Conservation (phyloP, 2,329 filamentous ascomycete species). For the Botrytis medusae region DNA sequence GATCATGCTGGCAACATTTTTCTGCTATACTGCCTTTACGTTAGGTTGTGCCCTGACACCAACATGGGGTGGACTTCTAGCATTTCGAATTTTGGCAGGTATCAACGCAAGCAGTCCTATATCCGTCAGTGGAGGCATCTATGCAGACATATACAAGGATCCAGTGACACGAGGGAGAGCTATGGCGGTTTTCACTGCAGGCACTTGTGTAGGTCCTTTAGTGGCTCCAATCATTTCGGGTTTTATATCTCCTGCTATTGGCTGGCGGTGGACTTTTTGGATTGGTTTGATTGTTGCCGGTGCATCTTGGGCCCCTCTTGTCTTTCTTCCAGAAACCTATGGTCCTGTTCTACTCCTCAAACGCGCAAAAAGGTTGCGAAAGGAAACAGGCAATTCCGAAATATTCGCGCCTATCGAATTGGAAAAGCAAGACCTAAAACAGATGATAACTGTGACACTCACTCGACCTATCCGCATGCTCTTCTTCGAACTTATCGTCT, state of each 20-base stretch:
- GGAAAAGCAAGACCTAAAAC: constrained; percentile 52
- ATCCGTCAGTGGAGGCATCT: constrained; percentile 60
- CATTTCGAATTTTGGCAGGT: constrained; percentile 62
- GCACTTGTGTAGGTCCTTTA: constrained; percentile 63
- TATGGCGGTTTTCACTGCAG: constrained; percentile 64
- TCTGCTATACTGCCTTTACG: constrained; percentile 65
- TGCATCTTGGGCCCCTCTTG: constrained; percentile 54
- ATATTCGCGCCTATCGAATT: constrained; percentile 65
- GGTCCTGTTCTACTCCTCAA: constrained; percentile 57
- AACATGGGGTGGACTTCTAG: constrained; percentile 62
- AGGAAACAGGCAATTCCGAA: constrained; percentile 52
- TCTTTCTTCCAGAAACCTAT: constrained; percentile 67
- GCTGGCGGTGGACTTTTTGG: constrained; percentile 65
- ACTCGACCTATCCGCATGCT: constrained; percentile 61
- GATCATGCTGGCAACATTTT: constrained; percentile 63
- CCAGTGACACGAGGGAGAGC: constrained; percentile 56
- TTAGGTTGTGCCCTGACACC: constrained; percentile 62
- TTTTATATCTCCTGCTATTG: constrained; percentile 55
- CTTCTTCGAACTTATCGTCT: constrained; percentile 60
- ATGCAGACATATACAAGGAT: constrained; percentile 65
- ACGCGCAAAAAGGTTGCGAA: constrained; percentile 58
- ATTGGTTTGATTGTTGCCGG: constrained; percentile 64
- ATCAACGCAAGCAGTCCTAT: constrained; percentile 59
- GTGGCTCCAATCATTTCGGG: constrained; percentile 61
- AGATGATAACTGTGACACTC: constrained; percentile 56